Evolutionary conservation across 2,329 filamentous ascomycete genomes (phyloP), one percentile per base, ranked within the genome.

Genomic region (Thyridium curvatum): DNA sequence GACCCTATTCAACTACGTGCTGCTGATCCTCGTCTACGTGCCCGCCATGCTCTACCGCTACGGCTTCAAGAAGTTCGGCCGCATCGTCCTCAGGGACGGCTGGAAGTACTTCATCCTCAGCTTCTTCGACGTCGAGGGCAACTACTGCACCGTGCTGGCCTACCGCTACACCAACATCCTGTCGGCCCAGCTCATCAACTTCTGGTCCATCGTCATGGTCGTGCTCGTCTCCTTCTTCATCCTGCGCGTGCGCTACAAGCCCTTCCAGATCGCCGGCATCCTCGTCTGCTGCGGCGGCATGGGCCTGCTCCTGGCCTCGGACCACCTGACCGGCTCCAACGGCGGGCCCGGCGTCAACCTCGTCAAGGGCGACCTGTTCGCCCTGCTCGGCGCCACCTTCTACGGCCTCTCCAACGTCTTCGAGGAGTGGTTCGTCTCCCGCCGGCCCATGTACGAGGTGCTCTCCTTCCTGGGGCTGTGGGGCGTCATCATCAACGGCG

Each of bases 151-250:
- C 53, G 91, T 98, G 37, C 74, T 96, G 36, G 93, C 91, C 5
- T 98, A 97, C 68, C 77, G 84, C 43, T 81, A 94, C 70, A 95
- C 91, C 39, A 96, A 90, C 54, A 84, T 96, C 51, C 74, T 97
- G 35, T 93, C 85, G 15, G 89, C 89, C 13, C 90, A 97, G 71
- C 76, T 98, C 38, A 88, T 98, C 66, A 96, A 96, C 72, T 97
- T 97, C 68, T 97, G 91, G 91, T 86, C 90, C 51, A 97, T 98
- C 50, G 86, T 94, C 37, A 82, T 91, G 46, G 93, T 98, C 16
- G 88, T 97, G 15, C 57, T 85, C 44, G 66, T 96, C 48, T 95
- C 88, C 18, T 90, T 94, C 65, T 49, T 82, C 46, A 71, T 96
- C 51, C 77, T 98, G 41, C 76, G 74, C 49, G 93, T 98, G 33